Base-by-base conservation (phyloP, 2,329 filamentous ascomycete species). In the Beauveria sp. region DNA sequence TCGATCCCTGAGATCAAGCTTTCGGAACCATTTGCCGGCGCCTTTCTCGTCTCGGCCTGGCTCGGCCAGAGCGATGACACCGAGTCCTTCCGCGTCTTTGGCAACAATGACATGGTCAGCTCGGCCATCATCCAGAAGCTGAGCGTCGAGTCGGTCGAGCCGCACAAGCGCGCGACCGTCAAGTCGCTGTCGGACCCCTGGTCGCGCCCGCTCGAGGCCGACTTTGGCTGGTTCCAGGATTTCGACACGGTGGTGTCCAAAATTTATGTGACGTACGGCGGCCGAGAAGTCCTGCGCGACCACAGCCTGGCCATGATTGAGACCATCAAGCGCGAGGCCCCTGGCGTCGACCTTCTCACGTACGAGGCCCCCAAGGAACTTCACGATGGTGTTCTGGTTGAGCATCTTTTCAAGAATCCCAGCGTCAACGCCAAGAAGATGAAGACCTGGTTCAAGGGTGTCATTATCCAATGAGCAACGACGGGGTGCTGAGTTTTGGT, bases 21-120 rank as follows among this genome's bases (percentile, higher is more conserved):
- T 12, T 9, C 57, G 0, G 65, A 67, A 49, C 69, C 68, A 5
- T 52, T 74, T 2, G 68, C 65, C 0, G 72, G 67, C 3, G 66
- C 65, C 9, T 74, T 74, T 45, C 24, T 69, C 6, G 71, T 73
- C 2, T 72, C 70, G 10, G 71, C 72, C 5, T 67, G 65, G 65
- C 52, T 72, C 6, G 56, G 61, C 43, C 45, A 22, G 30, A 50
- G 45, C 56, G 24, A 46, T 18, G 49, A 53, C 26, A 51, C 49
- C 20, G 45, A 46, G 30, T 54, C 56, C n/a, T 59, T 52, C 43
- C 53, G 24, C 10, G 16, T 12, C 20, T 63, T 60, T 43, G 24
- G 22, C 42, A 51, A 30, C 50, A 63, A 63, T 8, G 61, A 63
- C 55, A 63, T 63, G 61, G 24, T 60, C 28, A 59, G 49, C 24